Evolutionary conservation across 2,329 filamentous ascomycete genomes (phyloP), one percentile per base, ranked within the genome.

Genomic region (Fusarium circinatum): DNA sequence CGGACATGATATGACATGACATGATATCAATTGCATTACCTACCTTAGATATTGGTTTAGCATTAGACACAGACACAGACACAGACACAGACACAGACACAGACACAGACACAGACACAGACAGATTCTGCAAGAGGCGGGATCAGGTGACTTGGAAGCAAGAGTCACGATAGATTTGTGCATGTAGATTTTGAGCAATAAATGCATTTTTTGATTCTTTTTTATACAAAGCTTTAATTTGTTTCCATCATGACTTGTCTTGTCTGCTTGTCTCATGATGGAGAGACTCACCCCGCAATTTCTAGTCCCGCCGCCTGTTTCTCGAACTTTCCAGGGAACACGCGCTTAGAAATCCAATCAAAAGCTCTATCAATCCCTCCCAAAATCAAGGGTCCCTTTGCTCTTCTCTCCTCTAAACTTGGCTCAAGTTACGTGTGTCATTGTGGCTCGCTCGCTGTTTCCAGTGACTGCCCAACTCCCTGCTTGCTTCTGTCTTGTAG

Each of bases 301-400:
- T 65, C 32, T 65, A 34, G 52, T 24, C 45, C 51, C 41, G 47
- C 51, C 41, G 52, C 41, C 36, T 11, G 65, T 65, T 78, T 78
- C 76, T 78, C 75, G 76, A 78, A 78, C 68, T 65, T 78, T 78
- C 76, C 59, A 76, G 67, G 62, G 48, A 57, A 56, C 49, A 52
- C 71, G 76, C 76, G 76, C 76, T 78, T 78, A 78, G 76, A 78
- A 78, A 78, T 78, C 76, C 76, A 78, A 77, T 75, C 74, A 76
- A 49, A 39, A 26, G 39, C 66, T 45, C 59, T 56, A 52, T 30
- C 44, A 48, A 45, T 32, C 34, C 48, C 42, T 61, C 42, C 38
- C 20, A 48, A 41, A 48, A 22, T 47, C 47, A 59, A 65, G 63
- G 65, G 70, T 56, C 55, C 55, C 55, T 61, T 65, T 49, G 41